Evolutionary conservation across 2,329 filamentous ascomycete species (phyloP), one percentile per base, ranked within the genome.

Genomic region (Cladosporium halotolerans): DNA sequence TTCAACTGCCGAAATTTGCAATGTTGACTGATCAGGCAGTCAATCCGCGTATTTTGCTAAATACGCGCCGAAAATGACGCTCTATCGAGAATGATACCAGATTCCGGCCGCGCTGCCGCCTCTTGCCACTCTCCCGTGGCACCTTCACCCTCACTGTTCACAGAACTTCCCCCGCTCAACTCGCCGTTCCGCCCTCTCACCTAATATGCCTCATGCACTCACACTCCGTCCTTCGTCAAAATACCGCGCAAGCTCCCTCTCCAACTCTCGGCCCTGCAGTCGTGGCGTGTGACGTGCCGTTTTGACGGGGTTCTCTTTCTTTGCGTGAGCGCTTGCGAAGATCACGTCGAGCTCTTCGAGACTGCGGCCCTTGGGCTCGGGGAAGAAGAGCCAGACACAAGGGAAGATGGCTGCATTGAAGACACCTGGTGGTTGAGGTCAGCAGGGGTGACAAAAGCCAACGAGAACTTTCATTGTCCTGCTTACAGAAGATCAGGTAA

Each of bases 381-480:
- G 51, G 50, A 51, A 51, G 55, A 54, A 57, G 45, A 54, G 45
- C 44, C 38, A 57, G 45, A 50, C 42, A 36, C 31, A 36, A 14
- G 52, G 52, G 31, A 57, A 39, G 34, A 51, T 50, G n/a, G 69
- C 68, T 60, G 76, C 67, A 55, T 77, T 78, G 60, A 78, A 76
- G 9, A 71, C 75, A 39, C 19, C 45, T 46, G 44, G 8, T 18
- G 16, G 41, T 18, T 19, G 18, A 31, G 13, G 41, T 44, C 8
- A 44, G 41, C 19, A 5, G 7, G 7, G 7, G 4, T 5, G 1
- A 28, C 23, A 41, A 10, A 6, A 19, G 19, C 39, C 23, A 5
- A 5, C 23, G 23, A 7, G 5, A 28, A 28, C 23, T 28, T 18
- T 14, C 14, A 4, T 11, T 38, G 32, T 11, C 19, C 13, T 36